These are phyloP conservation scores for Scheffersomyces titani DNA, from an alignment of 1,139 yeast species.

Conservation along the genomic window DNA sequence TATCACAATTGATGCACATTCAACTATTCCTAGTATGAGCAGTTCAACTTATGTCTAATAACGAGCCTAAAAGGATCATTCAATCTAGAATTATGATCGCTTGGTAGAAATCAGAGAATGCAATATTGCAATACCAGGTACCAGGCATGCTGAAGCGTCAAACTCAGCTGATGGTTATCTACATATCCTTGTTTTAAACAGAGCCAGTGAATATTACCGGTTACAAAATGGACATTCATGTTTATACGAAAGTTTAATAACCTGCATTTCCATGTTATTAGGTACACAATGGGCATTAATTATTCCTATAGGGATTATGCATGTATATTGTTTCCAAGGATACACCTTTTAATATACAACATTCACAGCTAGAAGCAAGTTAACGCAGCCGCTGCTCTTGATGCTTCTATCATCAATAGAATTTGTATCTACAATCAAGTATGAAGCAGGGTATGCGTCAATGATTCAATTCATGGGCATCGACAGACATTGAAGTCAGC, in stretches of 20 bases:
- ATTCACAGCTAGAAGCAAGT: not conserved
- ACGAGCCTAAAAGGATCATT: not conserved
- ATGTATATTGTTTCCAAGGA: not conserved
- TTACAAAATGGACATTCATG: not conserved
- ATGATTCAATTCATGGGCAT: not conserved
- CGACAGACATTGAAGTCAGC: not conserved
- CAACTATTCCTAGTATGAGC: slow-evolving; percentile 38
- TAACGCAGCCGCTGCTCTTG: not conserved
- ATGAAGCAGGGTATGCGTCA: not conserved
- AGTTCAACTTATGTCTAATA: slow-evolving; percentile 15
- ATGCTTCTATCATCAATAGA: too few relatives aligned
- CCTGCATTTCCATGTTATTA: not conserved
- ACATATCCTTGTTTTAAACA: not conserved
- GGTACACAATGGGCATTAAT: not conserved
- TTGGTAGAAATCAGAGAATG: not conserved
- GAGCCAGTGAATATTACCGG: not conserved
- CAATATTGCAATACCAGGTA: not conserved
- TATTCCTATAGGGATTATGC: not conserved
- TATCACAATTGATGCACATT: slow-evolving; percentile 30
- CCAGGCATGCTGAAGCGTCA: not conserved
- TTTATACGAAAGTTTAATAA: not conserved
- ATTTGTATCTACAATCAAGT: not conserved
- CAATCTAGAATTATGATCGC: not conserved
- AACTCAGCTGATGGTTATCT: not conserved
- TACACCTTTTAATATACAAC: not conserved